Evolutionary conservation across 176 grass and related monocot species (phyloP).

Genomic region (Alopecurus myosuroides): DNA sequence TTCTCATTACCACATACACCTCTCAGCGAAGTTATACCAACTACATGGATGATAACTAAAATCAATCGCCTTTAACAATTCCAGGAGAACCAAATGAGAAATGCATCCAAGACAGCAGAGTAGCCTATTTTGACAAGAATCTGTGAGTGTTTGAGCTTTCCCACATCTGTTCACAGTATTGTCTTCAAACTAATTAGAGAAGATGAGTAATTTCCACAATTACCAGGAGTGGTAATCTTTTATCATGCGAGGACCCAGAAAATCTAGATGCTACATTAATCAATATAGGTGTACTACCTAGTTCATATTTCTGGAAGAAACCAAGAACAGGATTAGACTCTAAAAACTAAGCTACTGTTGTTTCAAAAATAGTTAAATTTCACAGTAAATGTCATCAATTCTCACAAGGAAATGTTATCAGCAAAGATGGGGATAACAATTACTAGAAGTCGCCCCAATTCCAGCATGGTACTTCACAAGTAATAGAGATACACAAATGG

Average conservation of each 20-base stretch:
- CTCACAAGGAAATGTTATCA: not conserved
- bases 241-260: not conserved
- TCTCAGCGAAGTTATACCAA: not conserved
- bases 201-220: not conserved
- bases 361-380: not conserved
- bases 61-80: not conserved
- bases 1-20: not conserved
- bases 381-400: not conserved
- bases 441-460: not conserved
- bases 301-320: not conserved
- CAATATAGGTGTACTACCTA: not conserved
- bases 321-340: not conserved
- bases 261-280: not conserved
- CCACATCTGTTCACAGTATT: not conserved
- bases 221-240: not conserved
- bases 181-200: not conserved
- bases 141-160: not conserved
- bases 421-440: not conserved
- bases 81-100: not conserved
- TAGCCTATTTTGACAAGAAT: not conserved
- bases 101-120: not conserved
- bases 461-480: not conserved
- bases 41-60: not conserved
- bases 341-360: not conserved
- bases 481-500: not conserved